Percentiles rank a stretch among this genome's conserved stretches.
phyloP scores from a whole-genome alignment of 1,139 yeast species.

The Hansenula anomala region DNA sequence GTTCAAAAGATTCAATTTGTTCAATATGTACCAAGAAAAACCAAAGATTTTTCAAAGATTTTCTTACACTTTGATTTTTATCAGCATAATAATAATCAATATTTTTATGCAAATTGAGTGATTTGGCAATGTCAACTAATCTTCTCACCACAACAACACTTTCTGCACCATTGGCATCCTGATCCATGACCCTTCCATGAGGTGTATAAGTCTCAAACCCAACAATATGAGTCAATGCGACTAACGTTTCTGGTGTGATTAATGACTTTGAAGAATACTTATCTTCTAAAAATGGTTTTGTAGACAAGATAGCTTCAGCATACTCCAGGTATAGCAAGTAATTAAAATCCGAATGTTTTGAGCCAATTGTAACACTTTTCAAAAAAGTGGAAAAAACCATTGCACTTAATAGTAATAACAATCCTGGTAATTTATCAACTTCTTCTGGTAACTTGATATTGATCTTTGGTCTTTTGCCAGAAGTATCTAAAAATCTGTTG shows the following conservation, averaged over 20 bases:
- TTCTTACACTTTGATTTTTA: slow-evolving; percentile 4
- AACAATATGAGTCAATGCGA: not conserved
- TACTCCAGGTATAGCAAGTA: not conserved
- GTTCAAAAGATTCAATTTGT: slow-evolving; percentile 11
- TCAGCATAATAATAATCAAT: slow-evolving; percentile 9
- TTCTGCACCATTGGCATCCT: slow-evolving; percentile 8
- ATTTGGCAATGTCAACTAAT: slow-evolving; percentile 8
- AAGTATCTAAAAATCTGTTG: too few relatives aligned
- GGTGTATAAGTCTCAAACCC: slow-evolving; percentile 11
- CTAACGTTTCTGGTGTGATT: not conserved
- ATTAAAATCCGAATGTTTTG: not conserved
- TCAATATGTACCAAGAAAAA: slow-evolving; percentile 9
- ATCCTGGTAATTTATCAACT: not conserved
- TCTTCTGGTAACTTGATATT: not conserved
- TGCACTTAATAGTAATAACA: not conserved
- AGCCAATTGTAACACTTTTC: not conserved
- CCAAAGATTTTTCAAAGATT: slow-evolving; percentile 12
- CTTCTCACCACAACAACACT: not conserved
- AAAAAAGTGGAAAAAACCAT: not conserved
- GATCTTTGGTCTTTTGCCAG: not conserved
- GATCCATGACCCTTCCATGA: slow-evolving; percentile 10
- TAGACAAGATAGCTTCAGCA: not conserved
- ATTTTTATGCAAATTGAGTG: slow-evolving; percentile 9
- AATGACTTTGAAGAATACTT: too few relatives aligned
- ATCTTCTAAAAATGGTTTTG: not conserved